Evolutionary conservation across 78 protist species (phyloP), one percentile per base, ranked within the genome.

Genomic region (Dictyostelium intermedium): DNA sequence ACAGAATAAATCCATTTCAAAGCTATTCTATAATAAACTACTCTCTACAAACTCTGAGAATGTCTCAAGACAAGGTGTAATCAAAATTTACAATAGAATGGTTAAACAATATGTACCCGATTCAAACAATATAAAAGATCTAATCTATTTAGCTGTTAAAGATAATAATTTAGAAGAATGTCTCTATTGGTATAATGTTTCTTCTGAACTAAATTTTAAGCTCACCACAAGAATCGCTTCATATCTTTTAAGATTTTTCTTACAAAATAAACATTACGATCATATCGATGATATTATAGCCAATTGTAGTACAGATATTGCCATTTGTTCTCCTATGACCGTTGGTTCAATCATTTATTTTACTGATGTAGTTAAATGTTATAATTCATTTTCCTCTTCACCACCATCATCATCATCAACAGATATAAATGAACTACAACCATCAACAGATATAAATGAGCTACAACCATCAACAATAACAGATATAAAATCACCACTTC

Each of bases 21-120:
- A 23, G 1, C 10, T 9, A 16, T 60, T 82, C 8, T 82, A 32
- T 18, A 82, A 82, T 23, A 1, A n/a, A 8, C 32, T 56, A 9
- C 56, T 82, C 1, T 5, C 9, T 5, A n/a, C 5, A n/a, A 56
- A 8, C 10, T 23, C 76, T 2, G 63, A 10, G 23, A 56, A 30
- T 32, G 7, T 5, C 23, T 18, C 35, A 1, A 56, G 34, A 20
- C 9, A 30, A 18, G 23, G 34, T 5, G 74, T 82, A 3, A 60
- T 82, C 8, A 16, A 56, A 20, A 13, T 82, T 8, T 82, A 82
- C 53, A 82, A 82, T 60, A 56, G 23, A 16, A 82, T 82, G 86
- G 20, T 82, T 20, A 56, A 9, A 47, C 14, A 34, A 0, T 82
- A 34, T 56, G 35, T 39, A 56, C 86, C 86, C 34, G n/a, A 73